Evolutionary conservation across 768 basidiomycete genomes (phyloP), one percentile per base, ranked within the genome.

Genomic region (Collybia sp.): DNA sequence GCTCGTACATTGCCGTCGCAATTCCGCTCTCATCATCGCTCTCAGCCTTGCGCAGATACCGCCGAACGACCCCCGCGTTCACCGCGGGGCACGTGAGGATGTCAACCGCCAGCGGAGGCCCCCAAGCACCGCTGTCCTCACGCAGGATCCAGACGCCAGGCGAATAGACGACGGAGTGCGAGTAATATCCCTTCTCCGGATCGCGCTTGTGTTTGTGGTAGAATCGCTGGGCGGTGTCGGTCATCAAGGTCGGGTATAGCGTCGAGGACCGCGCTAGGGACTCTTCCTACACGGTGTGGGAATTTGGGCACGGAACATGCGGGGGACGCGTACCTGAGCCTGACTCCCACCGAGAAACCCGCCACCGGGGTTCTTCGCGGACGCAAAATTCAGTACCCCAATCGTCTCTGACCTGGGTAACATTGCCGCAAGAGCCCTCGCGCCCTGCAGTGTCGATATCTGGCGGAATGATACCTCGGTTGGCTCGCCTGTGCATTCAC

Each of bases 161-260:
- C 11, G 85, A 83, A 55, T 81, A 87, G 19, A 90, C 70, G 79
- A 90, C 88, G 18, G 85, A 78, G 59, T 89, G 82, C 15, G 85
- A 73, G 59, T 88, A 88, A 59, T 77, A 85, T 0, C 82, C 81
- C 6, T 67, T 71, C 39, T 70, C 69, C 10, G 60, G 58, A 52
- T 73, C 69, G 48, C 54, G 69, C 20, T 67, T 68, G 58, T 90
- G 88, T 15, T 79, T 58, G 2, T 61, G 63, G 59, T 91, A 87
- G 64, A 87, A 90, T 36, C 73, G 69, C 38, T 76, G 66, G 0
- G 77, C 82, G 4, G 67, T 69, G 13, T 63, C 58, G 10, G 82
- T 77, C 57, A 73, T 70, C 45, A 90, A 80, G 8, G 81, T 74
- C 1, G 75, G 67, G 52, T 82, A 87, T 5, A 91, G 65, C 5